Evolutionary conservation across 768 basidiomycete species (phyloP).

Genomic region (Tulasnella sp.): DNA sequence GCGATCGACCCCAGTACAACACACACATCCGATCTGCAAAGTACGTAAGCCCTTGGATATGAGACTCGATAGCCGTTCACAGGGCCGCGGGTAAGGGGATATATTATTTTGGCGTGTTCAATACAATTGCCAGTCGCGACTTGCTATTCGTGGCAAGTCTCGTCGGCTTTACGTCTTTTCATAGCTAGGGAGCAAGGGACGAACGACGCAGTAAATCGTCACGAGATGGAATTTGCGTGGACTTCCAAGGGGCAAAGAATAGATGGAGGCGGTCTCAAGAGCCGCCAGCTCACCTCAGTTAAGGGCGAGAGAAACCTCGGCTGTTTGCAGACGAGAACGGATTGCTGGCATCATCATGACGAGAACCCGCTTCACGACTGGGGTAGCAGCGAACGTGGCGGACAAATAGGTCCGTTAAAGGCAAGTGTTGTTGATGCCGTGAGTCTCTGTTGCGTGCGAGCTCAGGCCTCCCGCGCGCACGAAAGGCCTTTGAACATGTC

Average conservation of each 20-base stretch:
- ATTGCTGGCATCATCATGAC: slow-evolving; percentile 11
- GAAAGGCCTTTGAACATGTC: neutral
- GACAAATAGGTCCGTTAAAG: neutral
- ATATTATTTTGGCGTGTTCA: slow-evolving; percentile 14
- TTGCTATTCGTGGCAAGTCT: neutral
- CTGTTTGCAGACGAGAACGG: neutral
- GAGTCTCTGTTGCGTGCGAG: neutral
- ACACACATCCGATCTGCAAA: slow-evolving; percentile 1
- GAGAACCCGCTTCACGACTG: neutral
- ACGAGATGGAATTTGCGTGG: slow-evolving; percentile 13
- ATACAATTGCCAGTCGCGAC: neutral
- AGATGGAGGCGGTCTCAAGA: neutral
- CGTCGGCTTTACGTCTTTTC: slow-evolving; percentile 3
- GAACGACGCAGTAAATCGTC: neutral
- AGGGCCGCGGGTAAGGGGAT: neutral
- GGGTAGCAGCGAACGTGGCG: neutral
- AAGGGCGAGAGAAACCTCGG: slow-evolving; percentile 6
- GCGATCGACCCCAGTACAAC: neutral
- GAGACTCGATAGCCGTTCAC: slow-evolving; percentile 11
- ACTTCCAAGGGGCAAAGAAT: neutral
- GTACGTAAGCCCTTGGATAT: neutral
- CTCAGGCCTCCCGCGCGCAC: slow-evolving; percentile 14
- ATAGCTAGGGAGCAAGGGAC: neutral
- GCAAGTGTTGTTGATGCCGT: neutral
- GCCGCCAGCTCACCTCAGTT: slow-evolving; percentile 2